phyloP scores from a whole-genome alignment of 805 yeast genomes.

The Metschnikowia lochheadii region DNA sequence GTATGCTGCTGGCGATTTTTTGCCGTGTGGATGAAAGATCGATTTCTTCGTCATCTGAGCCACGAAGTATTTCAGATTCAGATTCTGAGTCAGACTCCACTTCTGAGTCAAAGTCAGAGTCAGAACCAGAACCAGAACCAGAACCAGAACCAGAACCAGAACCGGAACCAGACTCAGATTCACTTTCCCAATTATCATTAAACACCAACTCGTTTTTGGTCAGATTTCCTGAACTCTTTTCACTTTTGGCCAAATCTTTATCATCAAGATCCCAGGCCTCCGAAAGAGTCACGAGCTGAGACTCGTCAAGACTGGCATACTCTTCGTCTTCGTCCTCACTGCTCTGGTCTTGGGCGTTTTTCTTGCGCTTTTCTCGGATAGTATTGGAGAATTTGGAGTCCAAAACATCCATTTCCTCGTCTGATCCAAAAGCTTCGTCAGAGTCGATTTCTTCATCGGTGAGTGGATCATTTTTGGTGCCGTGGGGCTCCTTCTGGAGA shows the following conservation, averaged over 20 bases:
- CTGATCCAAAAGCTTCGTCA: slow-evolving; percentile 86
- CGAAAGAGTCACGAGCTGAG: slow-evolving; percentile 70
- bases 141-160: slow-evolving; percentile 2
- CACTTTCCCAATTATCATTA: slow-evolving; percentile 17
- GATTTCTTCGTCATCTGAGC: slow-evolving; percentile 38
- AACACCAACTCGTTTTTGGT: slow-evolving; percentile 11
- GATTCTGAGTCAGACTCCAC: slow-evolving; percentile 21
- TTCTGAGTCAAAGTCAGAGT: slow-evolving; percentile 21
- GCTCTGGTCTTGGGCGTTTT: slow-evolving; percentile 15
- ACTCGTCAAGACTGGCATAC: slow-evolving; percentile 73
- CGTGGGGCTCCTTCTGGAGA: slow-evolving; percentile 22
- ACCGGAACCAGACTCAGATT: slow-evolving; percentile 1
- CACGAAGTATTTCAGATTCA: slow-evolving; percentile 29
- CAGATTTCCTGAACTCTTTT: neutral
- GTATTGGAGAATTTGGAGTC: slow-evolving; percentile 68
- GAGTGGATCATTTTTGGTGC: slow-evolving; percentile 27
- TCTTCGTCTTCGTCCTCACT: slow-evolving; percentile 33
- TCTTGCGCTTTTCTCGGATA: slow-evolving; percentile 50
- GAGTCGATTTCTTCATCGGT: slow-evolving; percentile 73
- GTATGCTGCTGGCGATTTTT: slow-evolving; percentile 30
- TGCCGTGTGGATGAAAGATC: slow-evolving; percentile 49
- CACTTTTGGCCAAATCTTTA: slow-evolving; percentile 29
- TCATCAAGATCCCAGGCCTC: slow-evolving; percentile 87
- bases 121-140: slow-evolving; percentile 24
- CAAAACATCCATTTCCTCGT: slow-evolving; percentile 59